A percentile compares a stretch with the other conserved stretches of the same genome.
Conservation (phyloP, 31 red algal species). For the Pterothamnion heteromorphum region DNA sequence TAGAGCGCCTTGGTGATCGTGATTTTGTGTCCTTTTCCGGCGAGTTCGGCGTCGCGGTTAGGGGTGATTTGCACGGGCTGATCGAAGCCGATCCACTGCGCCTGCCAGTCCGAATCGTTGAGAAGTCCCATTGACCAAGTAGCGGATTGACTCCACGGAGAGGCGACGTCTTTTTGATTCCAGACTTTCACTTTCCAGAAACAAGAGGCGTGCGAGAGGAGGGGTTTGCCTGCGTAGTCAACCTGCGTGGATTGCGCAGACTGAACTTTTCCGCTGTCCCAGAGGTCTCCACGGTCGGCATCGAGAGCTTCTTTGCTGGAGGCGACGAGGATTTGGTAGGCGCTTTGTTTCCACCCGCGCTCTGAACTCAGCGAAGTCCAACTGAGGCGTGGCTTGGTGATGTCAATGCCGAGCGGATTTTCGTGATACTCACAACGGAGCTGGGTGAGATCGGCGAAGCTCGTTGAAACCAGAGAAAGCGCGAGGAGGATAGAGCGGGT, state of each 20-base stretch:
- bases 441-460: neutral
- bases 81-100: neutral
- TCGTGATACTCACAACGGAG: neutral
- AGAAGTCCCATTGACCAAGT: neutral
- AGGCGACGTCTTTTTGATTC: neutral
- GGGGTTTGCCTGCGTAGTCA: neutral
- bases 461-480: no score
- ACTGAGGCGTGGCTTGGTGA: neutral
- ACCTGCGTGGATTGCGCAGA: neutral
- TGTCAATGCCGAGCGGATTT: neutral
- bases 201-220: neutral
- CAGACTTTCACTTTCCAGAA: conserved; percentile 3
- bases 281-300: neutral
- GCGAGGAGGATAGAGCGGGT: no score
- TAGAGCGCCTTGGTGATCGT: no score
- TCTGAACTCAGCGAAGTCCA: neutral
- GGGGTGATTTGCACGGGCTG: no score
- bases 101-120: neutral
- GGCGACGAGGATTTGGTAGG: neutral
- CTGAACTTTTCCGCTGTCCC: neutral
- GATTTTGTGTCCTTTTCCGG: no score
- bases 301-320: neutral
- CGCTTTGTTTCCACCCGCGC: neutral
- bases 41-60: no score
- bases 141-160: neutral